phyloP scores from a whole-genome alignment of 257 asterid species.

The Haberlea rhodopensis region DNA sequence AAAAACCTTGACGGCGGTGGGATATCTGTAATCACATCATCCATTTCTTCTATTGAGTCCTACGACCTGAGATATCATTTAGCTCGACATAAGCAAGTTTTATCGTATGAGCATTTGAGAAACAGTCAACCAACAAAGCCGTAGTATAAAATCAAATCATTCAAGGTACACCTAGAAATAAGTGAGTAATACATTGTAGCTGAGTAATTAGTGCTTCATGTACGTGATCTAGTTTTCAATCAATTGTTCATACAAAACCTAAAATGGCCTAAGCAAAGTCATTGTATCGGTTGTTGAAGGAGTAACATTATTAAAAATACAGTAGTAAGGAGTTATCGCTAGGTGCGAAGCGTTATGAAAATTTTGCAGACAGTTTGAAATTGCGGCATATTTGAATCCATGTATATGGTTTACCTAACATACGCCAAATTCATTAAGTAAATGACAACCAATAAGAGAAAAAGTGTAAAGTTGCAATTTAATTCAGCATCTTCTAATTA shows the following conservation, averaged over 20 bases:
- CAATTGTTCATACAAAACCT: constrained; percentile 2
- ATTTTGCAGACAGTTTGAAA: not conserved
- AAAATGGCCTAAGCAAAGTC: not conserved
- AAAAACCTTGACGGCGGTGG: constrained; percentile 96
- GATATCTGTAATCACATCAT: constrained; percentile 79
- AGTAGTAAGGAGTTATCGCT: not conserved
- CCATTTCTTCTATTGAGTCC: constrained; percentile 57
- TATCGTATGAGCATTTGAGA: constrained; percentile 1
- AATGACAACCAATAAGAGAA: constrained; percentile 2
- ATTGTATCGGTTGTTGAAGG: not conserved
- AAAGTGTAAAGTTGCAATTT: constrained; percentile 1
- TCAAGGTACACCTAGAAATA: not conserved
- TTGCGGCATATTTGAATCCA: constrained; percentile 3
- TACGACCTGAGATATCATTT: constrained; percentile 25
- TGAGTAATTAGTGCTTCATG: not conserved
- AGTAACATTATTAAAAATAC: not conserved
- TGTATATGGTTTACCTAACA: not conserved
- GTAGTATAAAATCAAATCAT: not conserved
- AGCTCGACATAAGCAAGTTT: constrained; percentile 19
- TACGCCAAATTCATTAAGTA: constrained; percentile 6
- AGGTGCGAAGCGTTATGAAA: not conserved
- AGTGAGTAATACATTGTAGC: not conserved
- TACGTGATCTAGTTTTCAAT: not conserved
- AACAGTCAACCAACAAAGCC: constrained; percentile 7
- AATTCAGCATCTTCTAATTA: not conserved